Base-by-base conservation (phyloP, 306 rosid species). In the Quercus variabilis region DNA sequence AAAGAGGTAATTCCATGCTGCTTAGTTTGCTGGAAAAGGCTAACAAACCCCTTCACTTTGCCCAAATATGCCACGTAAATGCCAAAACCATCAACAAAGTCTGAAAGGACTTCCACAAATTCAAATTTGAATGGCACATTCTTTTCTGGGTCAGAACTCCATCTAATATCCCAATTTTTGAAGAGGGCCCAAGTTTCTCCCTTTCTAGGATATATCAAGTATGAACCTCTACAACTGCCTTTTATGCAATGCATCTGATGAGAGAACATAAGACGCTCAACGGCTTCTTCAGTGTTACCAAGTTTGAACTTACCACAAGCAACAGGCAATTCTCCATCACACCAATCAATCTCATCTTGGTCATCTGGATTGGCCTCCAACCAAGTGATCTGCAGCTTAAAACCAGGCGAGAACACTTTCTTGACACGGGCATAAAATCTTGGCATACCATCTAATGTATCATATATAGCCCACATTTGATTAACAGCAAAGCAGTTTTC, bases 171-270 rank as follows among this genome's bases (percentile, higher is more conserved):
- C 99, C 99, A 92, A 74, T 92, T 72, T 86, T 84, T 89, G 82
- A 85, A 95, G 58, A 95, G 69, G 62, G 98, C 99, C 99, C 99
- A 95, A 35, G 94, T 95, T 76, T 95, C 98, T 38, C 98, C 98
- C 84, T 87, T 89, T 75, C 81, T 78, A 25, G 99, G 98, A 87
- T 91, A 89, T 67, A 95, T 79, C 54, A 89, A 43, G 72, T 72
- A 90, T 31, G 83, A 13, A 75, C 72, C 60, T 23, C 74, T 74
- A 23, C 56, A 71, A 30, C 81, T 80, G 55, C 81, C 86, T 78
- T 87, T 91, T 59, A 70, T 74, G 76, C 83, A 77, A 71, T 80
- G 82, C 78, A 91, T 62, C 90, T 80, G 84, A 82, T 95, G 99
- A 82, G 99, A 95, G 86, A 91, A 90, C 88, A 86, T 82, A 77